phyloP scores from a whole-genome alignment of 306 rosid species.

The Dryas octopetala region DNA sequence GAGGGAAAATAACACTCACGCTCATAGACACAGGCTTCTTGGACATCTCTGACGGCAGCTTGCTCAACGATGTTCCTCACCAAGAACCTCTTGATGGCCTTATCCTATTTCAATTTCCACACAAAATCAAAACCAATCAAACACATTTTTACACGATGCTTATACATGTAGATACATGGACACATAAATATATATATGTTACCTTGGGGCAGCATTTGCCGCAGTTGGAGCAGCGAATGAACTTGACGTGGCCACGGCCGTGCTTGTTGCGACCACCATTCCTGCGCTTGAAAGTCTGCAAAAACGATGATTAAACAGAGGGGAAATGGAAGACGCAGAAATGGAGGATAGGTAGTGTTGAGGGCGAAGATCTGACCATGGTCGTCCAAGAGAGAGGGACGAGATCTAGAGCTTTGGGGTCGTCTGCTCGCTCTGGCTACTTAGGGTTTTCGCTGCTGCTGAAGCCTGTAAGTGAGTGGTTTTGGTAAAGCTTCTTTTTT shows the following conservation, averaged over 20 bases:
- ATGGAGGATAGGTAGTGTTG: not conserved
- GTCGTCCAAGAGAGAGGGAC: not conserved
- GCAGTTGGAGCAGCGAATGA: slow-evolving; percentile 88
- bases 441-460: slow-evolving; percentile 1
- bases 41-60: slow-evolving; percentile 96
- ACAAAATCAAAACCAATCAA: not conserved
- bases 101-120: slow-evolving; percentile 49
- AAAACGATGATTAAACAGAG: not conserved
- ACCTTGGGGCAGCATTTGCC: slow-evolving; percentile 99
- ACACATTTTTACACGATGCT: not conserved
- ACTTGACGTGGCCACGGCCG: slow-evolving; percentile 85
- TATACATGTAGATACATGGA: not conserved
- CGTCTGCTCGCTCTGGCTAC: not conserved
- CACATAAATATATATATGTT: not conserved
- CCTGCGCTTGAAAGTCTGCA: slow-evolving; percentile 86
- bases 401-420: slow-evolving; percentile 18
- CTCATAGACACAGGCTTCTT: slow-evolving; percentile 92
- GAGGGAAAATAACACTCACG: slow-evolving; percentile 34
- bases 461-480: not conserved
- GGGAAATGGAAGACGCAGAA: not conserved
- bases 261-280: slow-evolving; percentile 94
- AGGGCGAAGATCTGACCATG: slow-evolving; percentile 34
- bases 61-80: slow-evolving; percentile 99
- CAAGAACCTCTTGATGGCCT: slow-evolving; percentile 72
- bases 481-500: not conserved